A percentile compares a stretch with the other conserved stretches of the same genome.
phyloP scores from a whole-genome alignment of 2,329 filamentous ascomycete genomes.

The Fusarium fujikuroi region DNA sequence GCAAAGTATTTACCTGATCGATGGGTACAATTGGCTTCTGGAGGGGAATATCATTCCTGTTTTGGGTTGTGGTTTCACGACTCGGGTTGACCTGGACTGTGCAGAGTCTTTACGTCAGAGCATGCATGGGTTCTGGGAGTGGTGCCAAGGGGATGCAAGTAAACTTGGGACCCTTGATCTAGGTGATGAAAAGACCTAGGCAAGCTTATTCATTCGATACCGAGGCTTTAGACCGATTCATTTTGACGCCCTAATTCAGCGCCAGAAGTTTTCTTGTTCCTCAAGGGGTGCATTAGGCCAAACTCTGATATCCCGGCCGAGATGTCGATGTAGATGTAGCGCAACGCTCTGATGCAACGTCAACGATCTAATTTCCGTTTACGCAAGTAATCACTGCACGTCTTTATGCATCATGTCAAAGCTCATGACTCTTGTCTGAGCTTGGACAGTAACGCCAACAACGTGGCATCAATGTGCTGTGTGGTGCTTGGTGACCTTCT shows the following conservation, averaged over 20 bases:
- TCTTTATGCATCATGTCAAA: constrained; percentile 11
- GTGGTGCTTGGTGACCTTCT: background rate
- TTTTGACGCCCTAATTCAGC: background rate
- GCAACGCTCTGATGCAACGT: constrained; percentile 17
- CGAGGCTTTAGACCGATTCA: background rate
- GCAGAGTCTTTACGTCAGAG: constrained; percentile 33
- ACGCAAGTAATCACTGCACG: constrained; percentile 10
- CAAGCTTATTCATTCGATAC: background rate
- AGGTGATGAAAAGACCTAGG: background rate
- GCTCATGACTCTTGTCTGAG: constrained; percentile 14
- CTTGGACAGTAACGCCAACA: constrained; percentile 22
- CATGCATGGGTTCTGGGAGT: background rate
- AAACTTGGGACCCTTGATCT: background rate
- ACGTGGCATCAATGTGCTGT: constrained; percentile 31
- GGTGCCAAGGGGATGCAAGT: background rate
- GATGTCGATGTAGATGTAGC: constrained; percentile 13
- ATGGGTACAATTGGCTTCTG: constrained; percentile 7
- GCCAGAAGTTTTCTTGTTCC: background rate
- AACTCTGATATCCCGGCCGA: constrained; percentile 36
- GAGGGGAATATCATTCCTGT: constrained; percentile 6
- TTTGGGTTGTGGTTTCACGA: constrained; percentile 15
- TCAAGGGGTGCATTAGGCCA: constrained; percentile 24
- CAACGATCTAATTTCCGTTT: constrained; percentile 16
- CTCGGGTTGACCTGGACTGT: constrained; percentile 16
- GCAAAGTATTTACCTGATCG: background rate